Conservation (phyloP, 2,329 filamentous ascomycete genomes). For the Hypocreales sp. region DNA sequence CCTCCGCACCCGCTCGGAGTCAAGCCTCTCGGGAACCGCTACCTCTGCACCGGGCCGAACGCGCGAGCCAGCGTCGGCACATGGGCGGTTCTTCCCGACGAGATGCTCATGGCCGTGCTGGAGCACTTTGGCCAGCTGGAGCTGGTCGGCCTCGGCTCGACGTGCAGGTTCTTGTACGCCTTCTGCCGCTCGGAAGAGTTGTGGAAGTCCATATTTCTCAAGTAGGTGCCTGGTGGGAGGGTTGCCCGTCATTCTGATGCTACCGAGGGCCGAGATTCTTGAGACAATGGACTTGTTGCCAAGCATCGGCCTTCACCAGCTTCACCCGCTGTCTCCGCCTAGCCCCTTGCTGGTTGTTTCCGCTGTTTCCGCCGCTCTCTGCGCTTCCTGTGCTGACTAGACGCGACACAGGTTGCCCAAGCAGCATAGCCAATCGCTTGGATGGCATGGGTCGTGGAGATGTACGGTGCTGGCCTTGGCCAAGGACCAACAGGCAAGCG, state of each 20-base stretch:
- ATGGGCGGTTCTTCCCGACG: constrained; percentile 61
- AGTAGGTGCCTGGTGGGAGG: no score
- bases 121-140: constrained; percentile 54
- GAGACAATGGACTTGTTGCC: no score
- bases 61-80: constrained; percentile 50
- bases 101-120: constrained; percentile 59
- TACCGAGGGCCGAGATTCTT: no score
- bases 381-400: no score
- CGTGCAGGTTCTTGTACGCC: constrained; percentile 77
- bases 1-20: constrained; percentile 69
- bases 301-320: no score
- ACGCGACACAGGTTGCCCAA: constrained; percentile 12
- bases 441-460: constrained; percentile 76
- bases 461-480: constrained; percentile 54
- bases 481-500: constrained; percentile 29
- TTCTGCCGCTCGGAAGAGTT: constrained; percentile 74
- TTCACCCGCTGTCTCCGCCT: no score
- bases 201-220: constrained; percentile 74
- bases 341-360: no score
- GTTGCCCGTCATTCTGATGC: no score
- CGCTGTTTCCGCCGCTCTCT: no score
- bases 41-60: constrained; percentile 47
- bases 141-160: constrained; percentile 52
- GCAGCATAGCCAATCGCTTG: constrained; percentile 15
- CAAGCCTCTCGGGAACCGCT: constrained; percentile 76